Evolutionary conservation across 129 eudicot genomes (phyloP).

Genomic region (Logfia minima): DNA sequence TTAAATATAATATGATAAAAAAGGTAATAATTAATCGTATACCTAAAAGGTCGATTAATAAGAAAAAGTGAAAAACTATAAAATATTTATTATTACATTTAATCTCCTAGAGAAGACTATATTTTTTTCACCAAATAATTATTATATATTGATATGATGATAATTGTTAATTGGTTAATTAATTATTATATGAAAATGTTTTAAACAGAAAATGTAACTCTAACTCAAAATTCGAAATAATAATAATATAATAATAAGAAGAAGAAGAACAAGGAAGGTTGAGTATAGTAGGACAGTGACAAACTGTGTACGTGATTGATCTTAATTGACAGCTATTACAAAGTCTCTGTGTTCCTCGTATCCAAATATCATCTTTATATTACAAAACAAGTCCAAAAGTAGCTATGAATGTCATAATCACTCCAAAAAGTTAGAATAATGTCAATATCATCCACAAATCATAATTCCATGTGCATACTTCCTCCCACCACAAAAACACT

Average conservation of each 20-base stretch:
- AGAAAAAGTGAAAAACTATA: too few species aligned
- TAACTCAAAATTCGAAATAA: not conserved
- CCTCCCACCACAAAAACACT: conserved; percentile 3
- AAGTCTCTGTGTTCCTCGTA: conserved; percentile 16
- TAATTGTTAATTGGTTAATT: too few species aligned
- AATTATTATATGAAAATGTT: too few species aligned
- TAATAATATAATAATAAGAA: too few species aligned
- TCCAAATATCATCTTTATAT: not conserved
- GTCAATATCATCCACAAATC: conserved; percentile 1
- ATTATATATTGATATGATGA: not conserved
- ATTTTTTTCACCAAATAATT: not conserved
- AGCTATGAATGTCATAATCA: not conserved
- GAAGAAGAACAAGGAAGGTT: too few species aligned
- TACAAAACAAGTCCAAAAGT: conserved; percentile 1
- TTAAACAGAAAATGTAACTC: too few species aligned
- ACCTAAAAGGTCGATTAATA: not conserved
- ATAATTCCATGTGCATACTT: conserved; percentile 21
- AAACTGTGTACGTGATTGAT: not conserved
- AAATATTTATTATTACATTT: too few species aligned
- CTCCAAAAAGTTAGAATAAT: not conserved
- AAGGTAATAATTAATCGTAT: not conserved
- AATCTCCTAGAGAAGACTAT: too few species aligned
- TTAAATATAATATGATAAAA: not conserved
- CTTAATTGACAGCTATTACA: conserved; percentile 19
- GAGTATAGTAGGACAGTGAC: not conserved